phyloP scores from a whole-genome alignment of 306 rosid genomes.

The Carpinus fangiana region DNA sequence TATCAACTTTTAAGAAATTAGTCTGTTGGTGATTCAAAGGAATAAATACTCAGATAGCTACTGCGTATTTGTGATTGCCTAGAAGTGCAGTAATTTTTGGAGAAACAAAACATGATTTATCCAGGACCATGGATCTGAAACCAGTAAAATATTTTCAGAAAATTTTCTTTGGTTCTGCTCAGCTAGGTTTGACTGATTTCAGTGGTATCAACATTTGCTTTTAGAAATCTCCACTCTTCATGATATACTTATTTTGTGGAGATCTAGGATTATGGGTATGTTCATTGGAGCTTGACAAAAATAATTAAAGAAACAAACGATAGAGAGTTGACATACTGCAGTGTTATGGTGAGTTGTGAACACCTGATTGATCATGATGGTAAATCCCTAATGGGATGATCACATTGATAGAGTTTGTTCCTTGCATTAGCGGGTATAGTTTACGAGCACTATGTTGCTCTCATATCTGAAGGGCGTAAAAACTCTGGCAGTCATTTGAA shows the following conservation, averaged over 20 bases:
- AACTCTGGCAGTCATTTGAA: not conserved
- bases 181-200: not conserved
- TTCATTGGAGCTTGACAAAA: not conserved
- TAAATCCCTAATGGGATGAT: not conserved
- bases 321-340: not conserved
- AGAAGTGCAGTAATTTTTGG: not conserved
- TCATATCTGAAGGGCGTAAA: not conserved
- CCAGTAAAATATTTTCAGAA: not conserved
- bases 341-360: not conserved
- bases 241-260: not conserved
- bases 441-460: not conserved
- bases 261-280: not conserved
- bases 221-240: not conserved
- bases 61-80: not conserved
- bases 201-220: not conserved
- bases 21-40: constrained; percentile 1
- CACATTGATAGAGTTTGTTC: not conserved
- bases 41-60: not conserved
- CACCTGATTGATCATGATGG: not conserved
- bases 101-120: not conserved
- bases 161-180: not conserved
- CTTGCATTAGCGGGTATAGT: not conserved
- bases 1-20: not conserved
- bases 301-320: not conserved
- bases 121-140: not conserved